Evolutionary conservation across 257 asterid species (phyloP).

Genomic region (Solanum pennellii): DNA sequence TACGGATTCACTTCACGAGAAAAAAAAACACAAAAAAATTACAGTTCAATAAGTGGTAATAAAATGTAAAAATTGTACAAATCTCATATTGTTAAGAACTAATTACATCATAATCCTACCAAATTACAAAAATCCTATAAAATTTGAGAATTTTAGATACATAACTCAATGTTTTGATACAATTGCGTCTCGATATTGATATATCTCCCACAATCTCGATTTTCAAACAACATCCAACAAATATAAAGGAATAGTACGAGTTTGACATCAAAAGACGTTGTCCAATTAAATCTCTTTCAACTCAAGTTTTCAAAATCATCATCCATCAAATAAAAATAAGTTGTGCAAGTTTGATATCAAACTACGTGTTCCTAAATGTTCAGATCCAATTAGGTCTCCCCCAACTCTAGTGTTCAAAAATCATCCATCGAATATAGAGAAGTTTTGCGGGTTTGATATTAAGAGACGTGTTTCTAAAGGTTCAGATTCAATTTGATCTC

Average conservation of each 20-base stretch:
- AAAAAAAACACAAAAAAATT: no score
- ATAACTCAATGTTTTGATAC: no score
- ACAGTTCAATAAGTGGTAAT: background rate
- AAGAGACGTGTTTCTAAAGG: background rate
- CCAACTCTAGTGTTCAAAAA: background rate
- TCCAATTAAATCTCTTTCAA: background rate
- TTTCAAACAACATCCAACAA: background rate
- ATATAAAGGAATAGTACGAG: background rate
- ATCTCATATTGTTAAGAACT: no score
- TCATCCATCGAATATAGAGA: background rate
- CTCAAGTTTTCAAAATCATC: background rate
- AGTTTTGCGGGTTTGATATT: background rate
- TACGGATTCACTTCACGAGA: no score
- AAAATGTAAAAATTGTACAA: no score
- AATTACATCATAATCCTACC: no score
- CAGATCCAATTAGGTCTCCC: background rate
- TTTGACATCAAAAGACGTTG: background rate
- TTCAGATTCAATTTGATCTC: background rate
- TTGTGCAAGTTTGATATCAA: background rate
- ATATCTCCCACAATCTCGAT: background rate
- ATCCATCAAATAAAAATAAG: background rate
- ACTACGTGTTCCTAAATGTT: background rate
- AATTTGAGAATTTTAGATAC: no score
- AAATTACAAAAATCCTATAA: no score
- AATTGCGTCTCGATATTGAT: background rate